Base-by-base conservation (phyloP, 305 asterid genomes). In the Fraxinus platypoda region DNA sequence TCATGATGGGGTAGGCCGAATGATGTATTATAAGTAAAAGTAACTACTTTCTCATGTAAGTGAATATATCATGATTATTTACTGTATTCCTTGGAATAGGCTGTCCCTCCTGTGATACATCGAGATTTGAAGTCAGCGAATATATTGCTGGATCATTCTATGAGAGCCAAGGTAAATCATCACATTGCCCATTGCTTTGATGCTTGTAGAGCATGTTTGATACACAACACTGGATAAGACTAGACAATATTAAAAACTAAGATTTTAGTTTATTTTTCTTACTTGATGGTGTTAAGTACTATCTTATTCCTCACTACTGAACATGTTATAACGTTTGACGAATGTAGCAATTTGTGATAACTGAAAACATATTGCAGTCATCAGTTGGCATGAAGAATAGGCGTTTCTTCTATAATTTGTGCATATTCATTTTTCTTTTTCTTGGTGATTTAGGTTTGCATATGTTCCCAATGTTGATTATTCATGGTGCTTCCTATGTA, bases 101-200 rank as follows among this genome's bases (percentile, higher is more conserved):
- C 99, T 41, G 98, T 92, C 77, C 99, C 99, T 84, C 98, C 99
- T 4, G 99, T 96, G 64, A 90, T 96, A 76, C 99, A 96, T 83
- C 97, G 98, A 78, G 98, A 96, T 83, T 85, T 96, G 83, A 96
- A 96, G 87, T 92, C 98, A 28, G 98, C 97, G 66, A 96, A 96
- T 88, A 94, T 96, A 81, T 90, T 96, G 89, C 91, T 96, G 26
- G 98, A 94, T 83, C 87, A 85, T 74, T 90, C 88, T 81, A 89
- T 94, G 98, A 91, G 97, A 90, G 98, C 99, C 80, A 96, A 94
- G 97, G 99, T 94, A 88, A 78, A 86, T 80, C 77, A 64, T 6
- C 73, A 28, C 38, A 49, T 30, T 72, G 64, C 75, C 68, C 34
- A 13, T 74, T 82, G n/a, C 81, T 62, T 57, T 41, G 23, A 19